A percentile compares a stretch with the other conserved stretches of the same genome.
Evolutionary conservation across 148 eudicot species (phyloP).

Genomic region (Selenicereus undatus): DNA sequence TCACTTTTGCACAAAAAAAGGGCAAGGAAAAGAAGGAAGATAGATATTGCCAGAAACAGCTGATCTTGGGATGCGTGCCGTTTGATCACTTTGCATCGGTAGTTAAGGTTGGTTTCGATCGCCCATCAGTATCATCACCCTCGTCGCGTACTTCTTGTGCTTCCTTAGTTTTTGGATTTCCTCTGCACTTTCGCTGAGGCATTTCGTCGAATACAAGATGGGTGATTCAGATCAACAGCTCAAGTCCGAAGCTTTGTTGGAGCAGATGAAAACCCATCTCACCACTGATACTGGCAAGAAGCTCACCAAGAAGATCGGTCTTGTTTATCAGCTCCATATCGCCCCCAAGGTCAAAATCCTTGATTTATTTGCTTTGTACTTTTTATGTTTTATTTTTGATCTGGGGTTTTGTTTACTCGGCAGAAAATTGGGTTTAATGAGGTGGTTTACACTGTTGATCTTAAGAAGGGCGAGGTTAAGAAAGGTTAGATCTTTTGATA

Average conservation of each 20-base stretch:
- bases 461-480: conserved; percentile 91
- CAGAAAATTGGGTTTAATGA: conserved; percentile 95
- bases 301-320: conserved; percentile 54
- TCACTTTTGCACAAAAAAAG: not conserved
- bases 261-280: conserved; percentile 87
- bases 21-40: not conserved
- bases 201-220: conserved; percentile 33
- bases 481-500: conserved; percentile 49
- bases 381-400: not conserved
- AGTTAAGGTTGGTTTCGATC: not conserved
- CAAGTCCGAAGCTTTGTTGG: conserved; percentile 75
- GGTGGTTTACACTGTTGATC: conserved; percentile 76
- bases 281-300: conserved; percentile 68
- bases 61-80: conserved; percentile 12
- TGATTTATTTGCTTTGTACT: not conserved
- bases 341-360: conserved; percentile 65
- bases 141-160: not conserved
- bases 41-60: not conserved
- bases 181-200: conserved; percentile 1
- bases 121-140: conserved; percentile 10
- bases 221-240: conserved; percentile 34
- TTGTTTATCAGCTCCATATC: conserved; percentile 81
- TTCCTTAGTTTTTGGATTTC: not conserved
- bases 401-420: conserved; percentile 15
- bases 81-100: conserved; percentile 5